Evolutionary conservation across 1,284 basidiomycete species (phyloP).

Genomic region (Trichosporon faecale): DNA sequence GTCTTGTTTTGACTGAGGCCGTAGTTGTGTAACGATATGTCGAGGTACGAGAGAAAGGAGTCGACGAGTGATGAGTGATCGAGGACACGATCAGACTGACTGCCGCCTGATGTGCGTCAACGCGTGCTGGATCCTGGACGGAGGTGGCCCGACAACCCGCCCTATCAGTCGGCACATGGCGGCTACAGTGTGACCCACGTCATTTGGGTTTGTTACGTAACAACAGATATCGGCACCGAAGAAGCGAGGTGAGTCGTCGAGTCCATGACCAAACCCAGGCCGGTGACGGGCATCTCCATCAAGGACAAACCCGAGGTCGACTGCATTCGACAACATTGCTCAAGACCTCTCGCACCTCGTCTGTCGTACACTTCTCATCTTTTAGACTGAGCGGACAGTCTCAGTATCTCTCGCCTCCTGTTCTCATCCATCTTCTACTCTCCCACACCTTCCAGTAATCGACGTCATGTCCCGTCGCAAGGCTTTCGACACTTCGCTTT

Average conservation of each 20-base stretch:
- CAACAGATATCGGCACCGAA: not conserved
- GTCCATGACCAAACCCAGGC: not conserved
- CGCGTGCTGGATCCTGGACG: not conserved
- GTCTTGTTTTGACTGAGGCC: not conserved
- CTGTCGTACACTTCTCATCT: not conserved
- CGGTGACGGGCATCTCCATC: not conserved
- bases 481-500: slow-evolving; percentile 36
- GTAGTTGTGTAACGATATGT: not conserved
- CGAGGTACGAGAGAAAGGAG: not conserved
- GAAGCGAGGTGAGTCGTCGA: slow-evolving; percentile 7
- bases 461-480: slow-evolving; percentile 38
- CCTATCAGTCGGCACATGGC: not conserved
- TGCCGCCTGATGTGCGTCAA: slow-evolving; percentile 4
- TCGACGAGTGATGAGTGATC: not conserved
- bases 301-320: not conserved
- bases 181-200: not conserved
- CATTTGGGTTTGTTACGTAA: not conserved
- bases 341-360: not conserved
- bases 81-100: not conserved
- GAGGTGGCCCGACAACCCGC: not conserved
- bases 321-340: not conserved
- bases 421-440: not conserved
- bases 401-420: not conserved
- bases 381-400: not conserved
- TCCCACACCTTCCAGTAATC: not conserved